Evolutionary conservation across 495 filamentous ascomycete species (phyloP).

Genomic region (Penicillium subrubescens): DNA sequence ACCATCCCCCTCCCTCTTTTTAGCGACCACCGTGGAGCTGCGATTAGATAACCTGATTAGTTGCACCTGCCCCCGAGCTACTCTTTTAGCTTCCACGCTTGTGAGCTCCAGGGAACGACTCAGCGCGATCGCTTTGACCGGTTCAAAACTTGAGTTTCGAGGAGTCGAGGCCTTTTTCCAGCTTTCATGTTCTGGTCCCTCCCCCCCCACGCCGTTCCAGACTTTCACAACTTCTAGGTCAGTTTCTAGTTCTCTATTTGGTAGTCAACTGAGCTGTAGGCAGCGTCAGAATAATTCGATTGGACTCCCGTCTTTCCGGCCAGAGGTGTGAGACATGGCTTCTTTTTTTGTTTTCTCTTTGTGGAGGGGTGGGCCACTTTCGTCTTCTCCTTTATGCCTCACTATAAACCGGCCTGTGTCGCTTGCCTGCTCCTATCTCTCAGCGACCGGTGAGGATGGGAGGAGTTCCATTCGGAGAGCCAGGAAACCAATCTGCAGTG

Average conservation of each 20-base stretch:
- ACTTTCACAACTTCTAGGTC: not conserved
- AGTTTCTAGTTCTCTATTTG: not conserved
- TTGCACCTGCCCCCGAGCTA: not conserved
- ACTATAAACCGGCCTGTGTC: not conserved
- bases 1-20: not conserved
- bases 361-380: not conserved
- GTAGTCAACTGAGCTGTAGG: not conserved
- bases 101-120: not conserved
- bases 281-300: not conserved
- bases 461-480: constrained; percentile 14
- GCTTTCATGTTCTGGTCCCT: not conserved
- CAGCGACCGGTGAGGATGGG: not conserved
- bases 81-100: not conserved
- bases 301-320: constrained; percentile 16
- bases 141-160: not conserved
- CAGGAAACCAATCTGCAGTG: constrained; percentile 17
- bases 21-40: not conserved
- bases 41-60: constrained; percentile 7
- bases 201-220: not conserved
- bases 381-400: not conserved
- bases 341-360: not conserved
- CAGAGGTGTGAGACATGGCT: constrained; percentile 14
- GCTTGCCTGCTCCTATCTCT: not conserved
- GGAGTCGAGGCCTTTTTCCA: not conserved
- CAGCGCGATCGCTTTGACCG: not conserved